These are phyloP conservation scores for Eimeria sp. DNA, from an alignment of 169 alveolate genomes.

Conservation along the genomic window DNA sequence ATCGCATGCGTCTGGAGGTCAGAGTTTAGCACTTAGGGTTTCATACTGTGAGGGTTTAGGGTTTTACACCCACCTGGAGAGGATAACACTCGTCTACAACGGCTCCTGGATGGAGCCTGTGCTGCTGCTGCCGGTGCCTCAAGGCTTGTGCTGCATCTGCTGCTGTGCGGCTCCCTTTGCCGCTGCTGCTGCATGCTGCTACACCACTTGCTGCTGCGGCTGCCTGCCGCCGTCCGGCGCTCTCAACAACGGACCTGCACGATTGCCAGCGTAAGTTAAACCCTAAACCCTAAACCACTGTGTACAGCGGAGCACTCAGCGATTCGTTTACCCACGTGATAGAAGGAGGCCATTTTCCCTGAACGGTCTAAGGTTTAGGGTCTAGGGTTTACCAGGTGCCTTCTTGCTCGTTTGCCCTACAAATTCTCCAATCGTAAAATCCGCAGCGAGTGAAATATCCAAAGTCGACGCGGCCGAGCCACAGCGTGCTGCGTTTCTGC, in stretches of 20 bases:
- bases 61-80: not conserved
- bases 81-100: conserved; percentile 55
- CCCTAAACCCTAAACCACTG: conserved; percentile 32
- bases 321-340: not conserved
- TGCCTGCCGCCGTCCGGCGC: conserved; percentile 55
- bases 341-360: not conserved
- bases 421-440: conserved; percentile 95
- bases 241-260: conserved; percentile 56
- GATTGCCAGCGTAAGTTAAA: not conserved
- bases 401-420: conserved; percentile 85
- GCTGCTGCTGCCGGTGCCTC: conserved; percentile 60
- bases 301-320: not conserved
- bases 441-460: conserved; percentile 95
- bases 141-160: conserved; percentile 44
- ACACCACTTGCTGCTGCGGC: conserved; percentile 40
- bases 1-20: not conserved
- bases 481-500: conserved; percentile 83
- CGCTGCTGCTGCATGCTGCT: conserved; percentile 1
- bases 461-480: conserved; percentile 85
- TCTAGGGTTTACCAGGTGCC: conserved; percentile 87
- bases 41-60: not conserved
- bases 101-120: not conserved
- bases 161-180: conserved; percentile 46
- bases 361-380: not conserved
- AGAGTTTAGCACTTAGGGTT: conserved; percentile 24